Conservation (phyloP, 352 stramenopile genomes). For the Globisporangium lucens region DNA sequence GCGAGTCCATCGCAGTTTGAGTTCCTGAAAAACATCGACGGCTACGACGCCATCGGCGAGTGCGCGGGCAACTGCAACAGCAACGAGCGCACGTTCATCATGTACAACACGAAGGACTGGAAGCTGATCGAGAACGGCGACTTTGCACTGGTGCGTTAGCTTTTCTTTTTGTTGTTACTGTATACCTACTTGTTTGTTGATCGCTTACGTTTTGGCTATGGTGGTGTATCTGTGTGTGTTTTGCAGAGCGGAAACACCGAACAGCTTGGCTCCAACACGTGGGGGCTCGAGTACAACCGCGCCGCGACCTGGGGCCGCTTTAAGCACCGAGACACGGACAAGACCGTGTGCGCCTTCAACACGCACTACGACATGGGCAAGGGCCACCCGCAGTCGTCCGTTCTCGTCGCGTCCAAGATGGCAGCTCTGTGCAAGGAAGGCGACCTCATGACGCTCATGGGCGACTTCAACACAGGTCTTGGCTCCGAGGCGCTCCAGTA, state of each 20-base stretch:
- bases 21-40: slow-evolving; percentile 51
- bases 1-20: slow-evolving; percentile 58
- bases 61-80: slow-evolving; percentile 49
- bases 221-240: not conserved
- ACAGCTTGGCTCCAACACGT: slow-evolving; percentile 14
- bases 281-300: slow-evolving; percentile 22
- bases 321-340: slow-evolving; percentile 4
- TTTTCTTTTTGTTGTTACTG: not conserved
- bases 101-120: slow-evolving; percentile 56
- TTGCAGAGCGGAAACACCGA: slow-evolving; percentile 7
- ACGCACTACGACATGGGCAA: slow-evolving; percentile 23
- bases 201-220: not conserved
- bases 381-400: slow-evolving; percentile 11
- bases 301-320: slow-evolving; percentile 21
- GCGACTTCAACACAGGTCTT: slow-evolving; percentile 19
- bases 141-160: slow-evolving; percentile 45
- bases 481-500: slow-evolving; percentile 13
- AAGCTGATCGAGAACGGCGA: slow-evolving; percentile 49
- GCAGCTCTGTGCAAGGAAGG: slow-evolving; percentile 13
- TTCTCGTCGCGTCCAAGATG: slow-evolving; percentile 17
- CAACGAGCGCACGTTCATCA: slow-evolving; percentile 56
- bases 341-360: slow-evolving; percentile 25
- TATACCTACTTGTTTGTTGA: not conserved
- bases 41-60: slow-evolving; percentile 57
- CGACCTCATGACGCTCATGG: slow-evolving; percentile 20